phyloP scores from a whole-genome alignment of 2,329 filamentous ascomycete species.

The Stachybotrys echinatus region DNA sequence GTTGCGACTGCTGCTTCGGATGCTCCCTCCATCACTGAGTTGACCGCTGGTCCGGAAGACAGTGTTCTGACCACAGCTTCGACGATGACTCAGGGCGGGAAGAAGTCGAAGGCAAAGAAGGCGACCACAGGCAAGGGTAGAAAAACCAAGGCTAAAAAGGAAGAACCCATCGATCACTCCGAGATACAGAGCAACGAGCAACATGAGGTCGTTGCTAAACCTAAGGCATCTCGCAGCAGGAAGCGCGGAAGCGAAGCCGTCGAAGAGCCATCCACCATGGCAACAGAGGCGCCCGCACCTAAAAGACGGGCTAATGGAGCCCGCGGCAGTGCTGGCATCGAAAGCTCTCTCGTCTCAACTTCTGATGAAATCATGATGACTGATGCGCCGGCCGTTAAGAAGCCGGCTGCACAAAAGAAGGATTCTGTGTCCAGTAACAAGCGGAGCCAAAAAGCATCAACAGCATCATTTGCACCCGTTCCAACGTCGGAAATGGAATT shows the following conservation, averaged over 20 bases:
- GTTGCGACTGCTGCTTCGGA: conserved; percentile 46
- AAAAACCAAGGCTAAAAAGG: conserved; percentile 41
- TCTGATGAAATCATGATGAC: conserved; percentile 35
- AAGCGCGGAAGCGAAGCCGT: conserved; percentile 60
- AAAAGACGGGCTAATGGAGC: conserved; percentile 55
- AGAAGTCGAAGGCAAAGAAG: conserved; percentile 57
- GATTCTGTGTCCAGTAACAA: conserved; percentile 37
- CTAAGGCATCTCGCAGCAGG: conserved; percentile 45
- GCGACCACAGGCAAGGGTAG: conserved; percentile 36
- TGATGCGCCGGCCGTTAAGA: conserved; percentile 26
- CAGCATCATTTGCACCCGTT: conserved; percentile 38
- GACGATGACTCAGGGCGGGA: conserved; percentile 51
- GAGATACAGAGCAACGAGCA: conserved; percentile 13
- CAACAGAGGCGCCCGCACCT: conserved; percentile 41
- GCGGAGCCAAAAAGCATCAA: conserved; percentile 32
- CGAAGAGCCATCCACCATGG: conserved; percentile 38
- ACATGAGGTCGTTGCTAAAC: conserved; percentile 17
- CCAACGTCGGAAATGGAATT: conserved; percentile 32
- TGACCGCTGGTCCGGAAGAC: conserved; percentile 47
- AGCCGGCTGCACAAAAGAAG: conserved; percentile 26
- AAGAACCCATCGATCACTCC: conserved; percentile 45
- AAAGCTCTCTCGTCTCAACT: conserved; percentile 30
- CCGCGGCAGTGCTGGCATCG: conserved; percentile 40
- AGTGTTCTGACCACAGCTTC: conserved; percentile 56
- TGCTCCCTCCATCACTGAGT: conserved; percentile 39